These are phyloP conservation scores for Coemansia sp. DNA, from an alignment of 192 early-diverging fungal genomes.

Conservation along the genomic window DNA sequence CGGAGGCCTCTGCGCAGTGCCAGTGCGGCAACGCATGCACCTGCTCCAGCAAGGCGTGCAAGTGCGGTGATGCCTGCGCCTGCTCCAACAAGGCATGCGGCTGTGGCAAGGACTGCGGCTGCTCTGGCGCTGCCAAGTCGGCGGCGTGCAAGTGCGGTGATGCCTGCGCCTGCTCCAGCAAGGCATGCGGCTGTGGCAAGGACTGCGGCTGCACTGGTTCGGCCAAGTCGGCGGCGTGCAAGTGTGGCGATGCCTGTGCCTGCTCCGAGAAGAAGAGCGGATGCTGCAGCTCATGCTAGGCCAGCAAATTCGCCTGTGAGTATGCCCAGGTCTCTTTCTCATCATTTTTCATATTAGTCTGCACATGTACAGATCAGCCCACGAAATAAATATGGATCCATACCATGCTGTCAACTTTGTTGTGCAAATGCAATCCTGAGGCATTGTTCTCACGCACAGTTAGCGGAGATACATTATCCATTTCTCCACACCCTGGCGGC, in stretches of 20 bases:
- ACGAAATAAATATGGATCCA: too few species aligned
- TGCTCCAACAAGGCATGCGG: slow-evolving; percentile 17
- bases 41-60: slow-evolving; percentile 32
- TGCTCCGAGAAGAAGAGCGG: too few species aligned
- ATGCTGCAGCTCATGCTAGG: too few species aligned
- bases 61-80: slow-evolving; percentile 26
- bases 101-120: slow-evolving; percentile 6
- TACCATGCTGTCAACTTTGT: too few species aligned
- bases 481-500: too few species aligned
- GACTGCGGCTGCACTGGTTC: slow-evolving; percentile 17
- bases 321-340: too few species aligned
- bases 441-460: too few species aligned
- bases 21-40: slow-evolving; percentile 24
- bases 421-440: too few species aligned
- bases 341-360: too few species aligned
- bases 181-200: slow-evolving; percentile 1
- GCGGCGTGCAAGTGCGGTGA: slow-evolving; percentile 20
- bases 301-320: too few species aligned
- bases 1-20: slow-evolving; percentile 12
- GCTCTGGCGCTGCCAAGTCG: slow-evolving; percentile 2
- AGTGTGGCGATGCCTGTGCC: slow-evolving; percentile 4
- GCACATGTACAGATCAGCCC: too few species aligned
- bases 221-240: slow-evolving; percentile 4
- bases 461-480: too few species aligned
- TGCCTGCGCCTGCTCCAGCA: slow-evolving; percentile 16